Evolutionary conservation across 2,329 filamentous ascomycete species (phyloP), one percentile per base, ranked within the genome.

Genomic region (Lachnellula subtilissima): DNA sequence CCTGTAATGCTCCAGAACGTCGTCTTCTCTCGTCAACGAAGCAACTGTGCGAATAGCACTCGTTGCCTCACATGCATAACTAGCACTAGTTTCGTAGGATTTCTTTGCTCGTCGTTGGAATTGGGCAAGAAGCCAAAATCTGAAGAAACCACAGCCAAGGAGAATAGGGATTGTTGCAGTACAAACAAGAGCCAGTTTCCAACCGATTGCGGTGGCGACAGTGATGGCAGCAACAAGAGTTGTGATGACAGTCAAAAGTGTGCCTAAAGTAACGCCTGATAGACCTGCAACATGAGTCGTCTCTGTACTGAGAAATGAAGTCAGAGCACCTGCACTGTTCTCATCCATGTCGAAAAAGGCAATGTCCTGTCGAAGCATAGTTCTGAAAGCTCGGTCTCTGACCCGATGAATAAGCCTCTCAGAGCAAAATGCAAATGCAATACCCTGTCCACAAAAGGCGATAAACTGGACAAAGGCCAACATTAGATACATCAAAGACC

Each of bases 31-130:
- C 0, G 92, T 96, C 46, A 99, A 80, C 8, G 91, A 89, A 4
- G 92, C 93, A 9, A 97, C 92, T 2, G 94, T 97, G 51, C 93
- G 88, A 63, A 97, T 97, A 6, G 92, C 89, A 2, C 90, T 92
- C 35, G 95, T 96, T 45, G 92, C 92, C 72, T 99, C 94, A 48
- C 92, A 94, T 11, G 94, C 94, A 69, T 88, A 96, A 54, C 86
- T 87, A 7, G 93, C 93, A 56, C 90, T 93, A 55, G 81, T 76
- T 68, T 90, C 81, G 69, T 97, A 92, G 4, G 90, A 86, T 62
- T 79, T 78, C 76, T 94, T 95, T 1, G 91, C 86, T 23, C 89
- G 87, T 39, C 79, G 80, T 74, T 89, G 88, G 76, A 91, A 96
- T 61, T 84, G 81, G 1, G 89, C 85, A 22, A 95, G 80, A 74